Evolutionary conservation across 331 rosid genomes (phyloP), one percentile per base, ranked within the genome.

Genomic region (Quercus lobata): DNA sequence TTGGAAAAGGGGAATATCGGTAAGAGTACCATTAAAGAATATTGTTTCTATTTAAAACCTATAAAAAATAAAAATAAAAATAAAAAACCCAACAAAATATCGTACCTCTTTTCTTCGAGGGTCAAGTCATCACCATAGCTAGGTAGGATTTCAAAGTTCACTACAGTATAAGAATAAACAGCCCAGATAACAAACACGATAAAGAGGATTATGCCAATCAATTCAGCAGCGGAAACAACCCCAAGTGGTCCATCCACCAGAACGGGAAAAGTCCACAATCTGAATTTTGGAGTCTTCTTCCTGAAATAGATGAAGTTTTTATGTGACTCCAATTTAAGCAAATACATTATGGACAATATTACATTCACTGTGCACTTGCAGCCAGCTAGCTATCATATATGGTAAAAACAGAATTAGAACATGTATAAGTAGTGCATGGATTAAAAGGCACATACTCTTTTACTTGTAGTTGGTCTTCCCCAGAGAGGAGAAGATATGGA

Each of bases 201-300:
- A 78, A 93, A 86, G 34, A 93, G 85, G 32, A 88, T 62, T 78
- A 93, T 90, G 57, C 98, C 98, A 65, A 91, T 81, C 2, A 93
- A 30, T 83, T 93, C 98, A 34, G 97, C 77, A 37, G 90, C 98
- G 72, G 92, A 91, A 88, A 93, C 91, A 25, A 93, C 97, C 63
- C 94, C 94, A 57, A 93, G 91, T 41, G 98, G 95, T 61, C 97
- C 98, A 30, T 90, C 85, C 63, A 93, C 90, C 56, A 93, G 68
- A 85, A 90, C 89, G 53, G 98, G 98, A 76, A 91, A 91, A 5
- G 98, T 93, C 98, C 93, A 93, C 60, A 91, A 86, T 34, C 92
- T 82, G 53, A 78, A 86, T 27, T 89, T 84, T 16, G 97, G 97
- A 62, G 30, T 70, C 88, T 82, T 91, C 83, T 86, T 91, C 83